Percentiles rank a stretch among this genome's conserved stretches.
These are phyloP conservation scores for Blechomonas ayalai DNA, from an alignment of 208 protist genomes.

Conservation along the genomic window DNA sequence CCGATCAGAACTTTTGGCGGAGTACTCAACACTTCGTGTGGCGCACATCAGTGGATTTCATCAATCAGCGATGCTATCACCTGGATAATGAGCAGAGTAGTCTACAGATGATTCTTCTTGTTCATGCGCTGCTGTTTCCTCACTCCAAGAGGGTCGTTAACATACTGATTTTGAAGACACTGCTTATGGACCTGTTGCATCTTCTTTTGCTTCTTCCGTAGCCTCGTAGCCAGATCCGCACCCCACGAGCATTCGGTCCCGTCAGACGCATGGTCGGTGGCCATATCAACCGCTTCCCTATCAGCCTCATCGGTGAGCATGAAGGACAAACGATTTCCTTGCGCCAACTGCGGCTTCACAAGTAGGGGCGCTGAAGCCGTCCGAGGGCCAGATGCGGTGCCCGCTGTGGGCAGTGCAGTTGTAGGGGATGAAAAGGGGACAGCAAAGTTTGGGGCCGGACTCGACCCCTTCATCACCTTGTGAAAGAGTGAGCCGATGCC, in stretches of 20 bases:
- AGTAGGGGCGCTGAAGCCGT: neutral
- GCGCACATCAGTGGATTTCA: too few relatives aligned
- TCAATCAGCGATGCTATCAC: too few relatives aligned
- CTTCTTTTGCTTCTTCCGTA: constrained; percentile 74
- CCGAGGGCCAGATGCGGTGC: neutral
- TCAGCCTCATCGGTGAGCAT: too few relatives aligned
- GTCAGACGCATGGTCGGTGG: too few relatives aligned
- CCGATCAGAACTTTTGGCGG: too few relatives aligned
- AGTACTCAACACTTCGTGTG: too few relatives aligned
- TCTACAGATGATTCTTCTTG: too few relatives aligned
- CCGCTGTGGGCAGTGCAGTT: neutral
- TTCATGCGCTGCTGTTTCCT: constrained; percentile 35
- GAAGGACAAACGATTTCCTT: too few relatives aligned
- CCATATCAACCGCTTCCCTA: too few relatives aligned
- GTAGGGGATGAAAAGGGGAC: neutral
- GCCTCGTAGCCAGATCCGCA: constrained; percentile 31
- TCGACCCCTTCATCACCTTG: constrained; percentile 26
- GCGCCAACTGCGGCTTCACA: too few relatives aligned
- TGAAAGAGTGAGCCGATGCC: constrained; percentile 26
- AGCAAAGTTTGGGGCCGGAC: constrained; percentile 5
- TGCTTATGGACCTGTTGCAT: constrained; percentile 38
- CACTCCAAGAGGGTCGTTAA: constrained; percentile 56
- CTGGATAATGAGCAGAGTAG: too few relatives aligned
- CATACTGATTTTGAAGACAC: constrained; percentile 48
- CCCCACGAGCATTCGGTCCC: constrained; percentile 70